Percentiles rank a stretch among this genome's conserved stretches.
phyloP scores from a whole-genome alignment of 2,329 filamentous ascomycete species.

The Trichophyton schoenleinii region DNA sequence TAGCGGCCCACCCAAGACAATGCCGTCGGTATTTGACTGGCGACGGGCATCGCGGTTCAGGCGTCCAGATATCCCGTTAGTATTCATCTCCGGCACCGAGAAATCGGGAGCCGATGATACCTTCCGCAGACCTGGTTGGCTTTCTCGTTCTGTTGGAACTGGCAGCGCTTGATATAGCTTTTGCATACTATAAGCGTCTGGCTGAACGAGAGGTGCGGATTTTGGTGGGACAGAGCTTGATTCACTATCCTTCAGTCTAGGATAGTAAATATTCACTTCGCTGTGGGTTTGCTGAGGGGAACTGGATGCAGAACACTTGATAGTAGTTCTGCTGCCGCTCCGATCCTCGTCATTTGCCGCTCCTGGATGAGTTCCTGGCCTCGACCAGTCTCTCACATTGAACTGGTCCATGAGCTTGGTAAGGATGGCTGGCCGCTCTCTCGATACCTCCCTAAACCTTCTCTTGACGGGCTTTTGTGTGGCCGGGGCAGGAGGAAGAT shows the following conservation, averaged over 20 bases:
- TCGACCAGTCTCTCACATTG: conserved; percentile 5
- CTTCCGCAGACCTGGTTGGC: background rate
- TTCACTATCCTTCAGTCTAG: background rate
- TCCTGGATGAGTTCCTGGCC: background rate
- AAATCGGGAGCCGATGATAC: background rate
- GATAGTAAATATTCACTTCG: conserved; percentile 3
- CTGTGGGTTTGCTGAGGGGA: background rate
- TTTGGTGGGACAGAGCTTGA: background rate
- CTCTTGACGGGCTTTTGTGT: background rate
- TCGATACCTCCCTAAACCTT: background rate
- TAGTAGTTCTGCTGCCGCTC: background rate
- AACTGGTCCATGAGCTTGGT: conserved; percentile 9
- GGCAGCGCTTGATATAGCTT: background rate
- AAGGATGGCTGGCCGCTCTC: conserved; percentile 6
- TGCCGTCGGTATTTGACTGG: conserved; percentile 12
- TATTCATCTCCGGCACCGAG: background rate
- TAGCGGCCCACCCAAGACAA: conserved; percentile 11
- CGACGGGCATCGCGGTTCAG: background rate
- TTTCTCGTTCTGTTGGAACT: background rate
- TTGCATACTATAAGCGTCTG: background rate
- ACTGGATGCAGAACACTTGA: background rate
- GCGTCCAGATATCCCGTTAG: background rate
- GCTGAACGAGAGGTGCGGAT: background rate
- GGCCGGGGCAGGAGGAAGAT: background rate
- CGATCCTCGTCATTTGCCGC: background rate